phyloP scores from a whole-genome alignment of 352 stramenopile species.

The Aphanomyces invadans region DNA sequence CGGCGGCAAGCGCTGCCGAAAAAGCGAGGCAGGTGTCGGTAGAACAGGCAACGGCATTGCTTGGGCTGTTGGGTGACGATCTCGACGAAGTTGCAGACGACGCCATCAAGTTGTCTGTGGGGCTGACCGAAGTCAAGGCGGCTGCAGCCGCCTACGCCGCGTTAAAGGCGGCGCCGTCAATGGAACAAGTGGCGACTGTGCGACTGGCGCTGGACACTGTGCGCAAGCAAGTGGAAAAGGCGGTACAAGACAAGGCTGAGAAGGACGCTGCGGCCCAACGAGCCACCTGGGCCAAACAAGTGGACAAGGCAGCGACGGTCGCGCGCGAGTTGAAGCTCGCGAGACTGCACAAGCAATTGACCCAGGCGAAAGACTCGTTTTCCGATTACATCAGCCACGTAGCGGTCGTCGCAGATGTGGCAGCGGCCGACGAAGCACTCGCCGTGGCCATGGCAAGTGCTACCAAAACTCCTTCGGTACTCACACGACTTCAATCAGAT shows the following conservation, averaged over 20 bases:
- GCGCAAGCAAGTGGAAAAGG: neutral
- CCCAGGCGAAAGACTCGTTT: neutral
- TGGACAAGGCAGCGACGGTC: neutral
- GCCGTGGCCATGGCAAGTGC: neutral
- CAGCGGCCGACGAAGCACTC: slow-evolving; percentile 11
- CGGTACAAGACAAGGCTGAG: neutral
- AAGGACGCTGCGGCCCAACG: neutral
- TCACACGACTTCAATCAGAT: no score
- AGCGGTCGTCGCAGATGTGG: slow-evolving; percentile 10
- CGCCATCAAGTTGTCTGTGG: neutral
- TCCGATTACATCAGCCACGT: neutral
- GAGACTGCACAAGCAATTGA: neutral
- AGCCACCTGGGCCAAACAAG: neutral
- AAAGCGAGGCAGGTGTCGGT: neutral
- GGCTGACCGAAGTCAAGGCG: slow-evolving; percentile 1
- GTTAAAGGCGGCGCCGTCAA: neutral
- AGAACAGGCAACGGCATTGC: neutral
- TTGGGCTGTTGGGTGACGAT: neutral
- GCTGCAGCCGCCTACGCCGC: neutral
- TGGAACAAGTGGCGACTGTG: neutral
- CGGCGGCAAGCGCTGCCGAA: neutral
- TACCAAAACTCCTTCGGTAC: neutral
- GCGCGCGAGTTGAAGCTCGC: neutral
- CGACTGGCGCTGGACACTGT: neutral
- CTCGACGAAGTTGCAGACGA: neutral